Conservation (phyloP, 2,329 filamentous ascomycete species). For the Beauveria pseudobassiana region DNA sequence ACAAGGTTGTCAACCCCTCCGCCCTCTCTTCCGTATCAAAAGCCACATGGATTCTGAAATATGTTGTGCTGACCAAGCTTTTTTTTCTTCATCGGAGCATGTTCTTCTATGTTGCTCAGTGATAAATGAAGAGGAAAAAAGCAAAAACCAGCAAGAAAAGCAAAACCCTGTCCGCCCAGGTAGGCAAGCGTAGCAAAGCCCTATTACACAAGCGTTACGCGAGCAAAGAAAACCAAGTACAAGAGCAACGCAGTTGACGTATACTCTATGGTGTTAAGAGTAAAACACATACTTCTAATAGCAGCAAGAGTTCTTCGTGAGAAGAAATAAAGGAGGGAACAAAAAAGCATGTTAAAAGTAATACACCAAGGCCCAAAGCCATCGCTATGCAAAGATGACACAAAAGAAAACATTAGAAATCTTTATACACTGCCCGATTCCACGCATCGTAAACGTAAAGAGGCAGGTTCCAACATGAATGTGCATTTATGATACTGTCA, state of each 20-base stretch:
- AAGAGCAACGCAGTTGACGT: neutral
- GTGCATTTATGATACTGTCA: neutral
- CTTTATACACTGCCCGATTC: slow-evolving; percentile 11
- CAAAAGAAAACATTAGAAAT: slow-evolving; percentile 13
- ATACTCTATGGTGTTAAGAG: neutral
- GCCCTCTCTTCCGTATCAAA: neutral
- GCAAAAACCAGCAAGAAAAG: neutral
- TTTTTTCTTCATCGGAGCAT: neutral
- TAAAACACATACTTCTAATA: neutral
- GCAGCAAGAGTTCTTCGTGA: neutral
- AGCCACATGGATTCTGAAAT: neutral
- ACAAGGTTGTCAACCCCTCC: too few relatives aligned
- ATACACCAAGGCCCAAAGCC: slow-evolving; percentile 20
- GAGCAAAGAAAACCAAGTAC: neutral
- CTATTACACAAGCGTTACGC: neutral
- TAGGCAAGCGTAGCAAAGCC: neutral
- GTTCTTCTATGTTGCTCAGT: neutral
- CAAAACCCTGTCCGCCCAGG: neutral
- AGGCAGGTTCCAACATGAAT: slow-evolving; percentile 13
- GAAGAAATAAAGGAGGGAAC: neutral
- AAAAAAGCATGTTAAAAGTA: slow-evolving; percentile 12
- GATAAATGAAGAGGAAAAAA: neutral
- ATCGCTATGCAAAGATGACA: slow-evolving; percentile 31
- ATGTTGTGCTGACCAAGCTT: neutral
- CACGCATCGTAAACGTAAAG: slow-evolving; percentile 5